Base-by-base conservation (phyloP, 495 filamentous ascomycete species). In the Talaromyces borbonicus region DNA sequence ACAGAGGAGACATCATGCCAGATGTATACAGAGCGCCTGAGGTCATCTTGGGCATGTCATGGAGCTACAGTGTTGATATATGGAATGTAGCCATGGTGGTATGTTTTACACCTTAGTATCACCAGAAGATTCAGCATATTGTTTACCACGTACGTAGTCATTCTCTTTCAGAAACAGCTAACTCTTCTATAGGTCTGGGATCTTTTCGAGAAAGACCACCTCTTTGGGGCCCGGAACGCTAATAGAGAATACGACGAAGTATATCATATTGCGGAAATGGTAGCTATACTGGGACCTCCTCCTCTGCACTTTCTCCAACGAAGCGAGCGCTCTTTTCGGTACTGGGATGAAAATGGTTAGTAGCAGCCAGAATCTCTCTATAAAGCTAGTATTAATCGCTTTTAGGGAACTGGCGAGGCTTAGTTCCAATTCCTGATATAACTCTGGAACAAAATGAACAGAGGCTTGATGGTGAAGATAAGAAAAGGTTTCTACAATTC, bases 31-130 rank as follows among this genome's bases (percentile, higher is more conserved):
- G 52, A 26, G 59, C 63, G 25, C 65, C 65, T 18, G 61, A 68
- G 48, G 62, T 65, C 23, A 52, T 59, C 43, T 58, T 66, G 25
- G 52, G 56, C n/a, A 49, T 37, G 14, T 49, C 52, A 16, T 67
- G 62, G 64, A 54, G 52, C 39, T 65, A 61, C 26, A 62, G 59
- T 40, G 53, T 69, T 33, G 64, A 70, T 48, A 64, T 70, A 27
- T 70, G 67, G 66, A 58, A 53, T 50, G 47, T 65, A n/a, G 72
- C 64, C 3, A 62, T 68, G 48, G 55, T 72, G 62, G 66, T 74
- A 56, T 36, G 33, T 41, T 41, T 26, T 22, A 14, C 9, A 8
- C 5, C 33, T 18, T 11, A 37, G 5, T 15, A 41, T 41, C 29
- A 31, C 14, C 14, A 8, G 7, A 31, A 31, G 2, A 31, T 11